Conservation (phyloP, 192 early-diverging fungal species). For the Helicostylum pulchrum region DNA sequence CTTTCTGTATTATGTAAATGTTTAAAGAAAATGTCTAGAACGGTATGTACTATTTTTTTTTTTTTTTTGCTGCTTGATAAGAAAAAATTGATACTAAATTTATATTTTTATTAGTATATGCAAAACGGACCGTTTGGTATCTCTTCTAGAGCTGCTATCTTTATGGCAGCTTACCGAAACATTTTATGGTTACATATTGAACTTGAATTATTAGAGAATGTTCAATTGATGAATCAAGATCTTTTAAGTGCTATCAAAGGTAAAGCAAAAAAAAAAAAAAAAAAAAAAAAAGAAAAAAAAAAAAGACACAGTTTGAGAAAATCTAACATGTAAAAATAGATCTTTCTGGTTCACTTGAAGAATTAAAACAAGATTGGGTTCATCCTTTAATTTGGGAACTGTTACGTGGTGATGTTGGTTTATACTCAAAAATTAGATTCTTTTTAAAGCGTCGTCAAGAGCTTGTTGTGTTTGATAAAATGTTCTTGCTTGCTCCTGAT, state of each 20-base stretch:
- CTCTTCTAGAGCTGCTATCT: constrained; percentile 15
- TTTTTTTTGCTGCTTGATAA: neutral
- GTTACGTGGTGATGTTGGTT: constrained; percentile 6
- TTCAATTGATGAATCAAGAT: neutral
- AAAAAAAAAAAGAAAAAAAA: no score
- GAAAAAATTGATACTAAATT: neutral
- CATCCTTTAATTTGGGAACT: constrained; percentile 20
- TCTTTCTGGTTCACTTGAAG: neutral
- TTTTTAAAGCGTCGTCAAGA: constrained; percentile 6
- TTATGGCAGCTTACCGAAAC: constrained; percentile 9
- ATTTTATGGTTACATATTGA: neutral
- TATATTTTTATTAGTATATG: constrained; percentile 14
- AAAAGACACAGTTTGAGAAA: no score
- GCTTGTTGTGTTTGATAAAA: neutral
- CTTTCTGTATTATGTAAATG: neutral
- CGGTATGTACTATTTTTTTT: neutral
- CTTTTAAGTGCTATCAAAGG: neutral
- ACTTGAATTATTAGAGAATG: constrained; percentile 2
- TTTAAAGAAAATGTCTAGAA: constrained; percentile 1
- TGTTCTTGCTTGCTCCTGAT: constrained; percentile 21
- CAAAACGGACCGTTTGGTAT: constrained; percentile 26
- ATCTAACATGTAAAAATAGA: neutral
- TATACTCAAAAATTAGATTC: neutral
- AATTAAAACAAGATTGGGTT: constrained; percentile 5
- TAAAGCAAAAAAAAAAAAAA: no score